These are phyloP conservation scores for Francoa sonchifolia DNA, from an alignment of 441 rosid genomes.

Conservation along the genomic window DNA sequence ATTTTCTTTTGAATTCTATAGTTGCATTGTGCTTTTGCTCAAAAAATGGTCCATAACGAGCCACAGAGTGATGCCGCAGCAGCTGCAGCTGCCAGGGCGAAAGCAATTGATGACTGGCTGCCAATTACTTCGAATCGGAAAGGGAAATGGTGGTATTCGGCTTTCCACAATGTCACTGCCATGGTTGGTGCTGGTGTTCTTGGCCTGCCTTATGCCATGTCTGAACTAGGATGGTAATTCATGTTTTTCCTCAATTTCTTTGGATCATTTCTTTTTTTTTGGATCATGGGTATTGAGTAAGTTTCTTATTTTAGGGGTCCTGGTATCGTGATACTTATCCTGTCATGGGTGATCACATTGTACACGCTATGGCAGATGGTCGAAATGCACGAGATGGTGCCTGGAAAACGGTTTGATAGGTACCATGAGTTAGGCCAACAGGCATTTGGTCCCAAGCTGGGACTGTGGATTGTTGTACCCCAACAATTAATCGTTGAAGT, in stretches of 20 bases:
- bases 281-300: background rate
- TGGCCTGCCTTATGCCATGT: slow-evolving; percentile 44
- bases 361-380: slow-evolving; percentile 65
- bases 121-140: slow-evolving; percentile 34
- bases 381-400: slow-evolving; percentile 54
- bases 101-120: slow-evolving; percentile 29
- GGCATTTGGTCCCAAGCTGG: slow-evolving; percentile 48
- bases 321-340: slow-evolving; percentile 24
- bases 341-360: slow-evolving; percentile 47
- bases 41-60: too few species aligned
- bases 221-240: slow-evolving; percentile 42
- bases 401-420: slow-evolving; percentile 45
- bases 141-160: slow-evolving; percentile 50
- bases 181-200: slow-evolving; percentile 60
- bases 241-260: background rate
- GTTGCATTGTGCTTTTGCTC: too few species aligned
- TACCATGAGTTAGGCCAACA: slow-evolving; percentile 47
- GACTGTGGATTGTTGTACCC: slow-evolving; percentile 47
- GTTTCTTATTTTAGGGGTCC: slow-evolving; percentile 32
- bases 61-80: too few species aligned
- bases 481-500: slow-evolving; percentile 44
- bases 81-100: too few species aligned
- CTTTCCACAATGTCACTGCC: slow-evolving; percentile 49
- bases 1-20: too few species aligned
- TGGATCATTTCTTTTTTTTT: too few species aligned